Conservation (phyloP, 139 green algal species). For the Chlorella sp. region DNA sequence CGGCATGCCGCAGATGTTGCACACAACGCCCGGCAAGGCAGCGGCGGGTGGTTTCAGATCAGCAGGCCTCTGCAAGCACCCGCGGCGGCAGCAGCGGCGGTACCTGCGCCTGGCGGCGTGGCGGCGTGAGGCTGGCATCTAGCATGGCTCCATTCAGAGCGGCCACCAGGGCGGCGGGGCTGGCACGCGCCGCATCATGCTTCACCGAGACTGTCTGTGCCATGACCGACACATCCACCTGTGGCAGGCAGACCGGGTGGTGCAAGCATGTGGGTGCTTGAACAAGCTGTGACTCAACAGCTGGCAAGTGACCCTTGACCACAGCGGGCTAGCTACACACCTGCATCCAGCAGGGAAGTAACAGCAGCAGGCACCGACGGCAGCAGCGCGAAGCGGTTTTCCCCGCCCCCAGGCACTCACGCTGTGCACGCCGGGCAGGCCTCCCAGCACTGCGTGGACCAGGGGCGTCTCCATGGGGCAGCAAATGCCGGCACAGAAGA, state of each 20-base stretch:
- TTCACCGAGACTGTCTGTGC: conserved; percentile 71
- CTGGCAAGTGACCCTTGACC: too few species aligned
- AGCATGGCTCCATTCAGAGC: conserved; percentile 74
- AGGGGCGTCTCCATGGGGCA: conserved; percentile 75
- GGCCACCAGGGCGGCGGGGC: conserved; percentile 60
- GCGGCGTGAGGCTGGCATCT: conserved; percentile 57
- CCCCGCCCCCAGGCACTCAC: background rate
- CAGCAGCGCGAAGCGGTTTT: background rate
- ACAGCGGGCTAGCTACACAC: too few species aligned
- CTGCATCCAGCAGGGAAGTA: too few species aligned
- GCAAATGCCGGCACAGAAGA: conserved; percentile 73
- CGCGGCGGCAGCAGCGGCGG: background rate
- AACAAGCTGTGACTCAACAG: too few species aligned
- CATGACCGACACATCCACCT: conserved; percentile 67
- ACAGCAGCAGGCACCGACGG: background rate
- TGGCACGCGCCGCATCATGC: conserved; percentile 53
- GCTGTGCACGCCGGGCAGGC: conserved; percentile 62
- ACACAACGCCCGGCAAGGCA: too few species aligned
- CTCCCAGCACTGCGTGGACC: conserved; percentile 62
- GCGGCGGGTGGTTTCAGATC: too few species aligned
- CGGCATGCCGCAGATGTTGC: too few species aligned
- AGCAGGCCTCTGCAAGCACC: too few species aligned
- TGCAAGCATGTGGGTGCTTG: too few species aligned
- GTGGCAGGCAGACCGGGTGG: background rate
- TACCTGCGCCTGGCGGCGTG: background rate